Evolutionary conservation across 2,329 filamentous ascomycete species (phyloP), one percentile per base, ranked within the genome.

Genomic region (Pyrenochaeta sp.): DNA sequence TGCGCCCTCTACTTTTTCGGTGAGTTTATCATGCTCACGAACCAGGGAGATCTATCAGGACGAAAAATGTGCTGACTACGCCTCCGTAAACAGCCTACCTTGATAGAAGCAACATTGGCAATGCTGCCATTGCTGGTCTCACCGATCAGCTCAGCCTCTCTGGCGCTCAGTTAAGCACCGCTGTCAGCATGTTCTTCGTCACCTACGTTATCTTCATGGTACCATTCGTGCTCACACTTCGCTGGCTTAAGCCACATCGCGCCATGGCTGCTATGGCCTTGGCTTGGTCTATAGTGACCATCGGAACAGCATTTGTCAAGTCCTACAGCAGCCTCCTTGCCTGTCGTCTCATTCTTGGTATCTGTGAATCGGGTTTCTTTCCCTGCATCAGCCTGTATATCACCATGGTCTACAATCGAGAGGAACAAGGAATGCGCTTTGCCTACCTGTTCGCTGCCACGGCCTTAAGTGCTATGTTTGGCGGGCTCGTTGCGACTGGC

Each of bases 81-180:
- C 23, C 23, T 9, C 9, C 23, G 23, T 27, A 27, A 5, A 17
- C 9, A n/a, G 14, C 14, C 33, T 36, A 17, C n/a, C 33, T 36
- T 9, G 33, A 36, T 36, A 10, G 33, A 17, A 18, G 33, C 33
- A 36, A 36, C n/a, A 36, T 36, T n/a, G 33, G 33, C 17, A 36
- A 36, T 17, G 15, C 14, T 36, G 33, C 33, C 33, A 17, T 18
- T 9, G 33, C 33, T 17, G 23, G 23, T 27, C 23, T 27, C 4
- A 27, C 23, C 23, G 23, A 27, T 27, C 23, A 27, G 23, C 23
- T 27, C 23, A 27, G 23, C 23, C 23, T 11, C 80, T 81, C 0
- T 65, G 83, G 0, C 78, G 81, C 47, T 81, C 82, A 59, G 79
- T 82, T 7, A 80, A 27, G 21, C 37, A 27, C 21, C 5, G 18